Conservation (phyloP, 140 eudicot species). For the Erigeron philadelphicus region DNA sequence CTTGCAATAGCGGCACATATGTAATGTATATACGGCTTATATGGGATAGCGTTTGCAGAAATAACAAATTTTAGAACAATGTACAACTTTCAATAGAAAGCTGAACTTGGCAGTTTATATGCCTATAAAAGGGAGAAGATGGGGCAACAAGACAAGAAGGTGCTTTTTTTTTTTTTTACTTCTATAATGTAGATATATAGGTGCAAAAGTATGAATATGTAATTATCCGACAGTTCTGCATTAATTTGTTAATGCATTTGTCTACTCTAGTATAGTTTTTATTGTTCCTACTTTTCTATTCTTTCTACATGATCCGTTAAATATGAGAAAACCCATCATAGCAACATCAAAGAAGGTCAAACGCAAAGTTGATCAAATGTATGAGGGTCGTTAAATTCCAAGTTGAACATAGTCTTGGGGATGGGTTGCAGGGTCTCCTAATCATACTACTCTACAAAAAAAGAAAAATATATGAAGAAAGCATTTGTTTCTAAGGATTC, state of each 20-base stretch:
- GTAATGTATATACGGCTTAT: not conserved
- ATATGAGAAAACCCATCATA: not conserved
- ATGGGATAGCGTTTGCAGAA: not conserved
- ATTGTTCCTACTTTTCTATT: not conserved
- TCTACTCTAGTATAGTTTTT: not conserved
- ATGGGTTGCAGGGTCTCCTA: too few species aligned
- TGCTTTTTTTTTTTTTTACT: not conserved
- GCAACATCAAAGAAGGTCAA: not conserved
- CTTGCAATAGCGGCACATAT: not conserved
- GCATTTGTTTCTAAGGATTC: not conserved
- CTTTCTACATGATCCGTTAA: not conserved
- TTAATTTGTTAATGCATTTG: not conserved
- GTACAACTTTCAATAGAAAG: not conserved
- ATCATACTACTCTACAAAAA: too few species aligned
- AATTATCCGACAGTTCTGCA: not conserved
- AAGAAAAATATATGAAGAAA: not conserved
- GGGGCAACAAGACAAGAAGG: not conserved
- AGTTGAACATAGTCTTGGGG: too few species aligned
- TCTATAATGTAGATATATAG: slow-evolving; percentile 18
- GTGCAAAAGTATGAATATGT: slow-evolving; percentile 19
- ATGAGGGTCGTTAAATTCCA: not conserved
- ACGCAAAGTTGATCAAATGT: not conserved
- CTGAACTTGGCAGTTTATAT: slow-evolving; percentile 15
- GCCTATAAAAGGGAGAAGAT: not conserved
- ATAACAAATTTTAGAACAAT: slow-evolving; percentile 4